Evolutionary conservation across 2,329 filamentous ascomycete species (phyloP).

Genomic region (Arthrobotrys megalospora): DNA sequence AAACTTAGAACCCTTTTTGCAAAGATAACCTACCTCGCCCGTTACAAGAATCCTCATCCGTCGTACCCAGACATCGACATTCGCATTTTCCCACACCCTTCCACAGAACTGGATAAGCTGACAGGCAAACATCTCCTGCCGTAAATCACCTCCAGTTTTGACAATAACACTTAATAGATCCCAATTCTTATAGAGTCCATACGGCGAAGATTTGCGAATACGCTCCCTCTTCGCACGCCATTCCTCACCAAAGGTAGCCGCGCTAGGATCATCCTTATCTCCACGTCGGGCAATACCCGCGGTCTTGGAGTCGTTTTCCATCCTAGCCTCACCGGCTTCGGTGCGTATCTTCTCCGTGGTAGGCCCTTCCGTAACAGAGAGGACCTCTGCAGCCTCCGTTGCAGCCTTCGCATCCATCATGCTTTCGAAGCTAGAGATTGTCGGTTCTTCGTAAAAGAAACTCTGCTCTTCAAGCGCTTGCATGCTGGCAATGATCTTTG

Average conservation of each 20-base stretch:
- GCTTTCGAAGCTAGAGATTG: slow-evolving; percentile 80
- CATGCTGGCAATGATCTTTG: slow-evolving; percentile 92
- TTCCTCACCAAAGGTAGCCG: slow-evolving; percentile 87
- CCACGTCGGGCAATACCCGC: slow-evolving; percentile 84
- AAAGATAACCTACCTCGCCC: slow-evolving; percentile 72
- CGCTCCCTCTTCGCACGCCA: slow-evolving; percentile 88
- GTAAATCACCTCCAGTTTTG: slow-evolving; percentile 85
- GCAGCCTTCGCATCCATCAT: slow-evolving; percentile 82
- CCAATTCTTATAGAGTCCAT: slow-evolving; percentile 92
- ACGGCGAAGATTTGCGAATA: slow-evolving; percentile 85
- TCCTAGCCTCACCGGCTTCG: slow-evolving; percentile 82
- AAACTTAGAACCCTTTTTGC: background rate
- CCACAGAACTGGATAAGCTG: slow-evolving; percentile 86
- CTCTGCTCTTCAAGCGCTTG: slow-evolving; percentile 88
- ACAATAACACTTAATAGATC: slow-evolving; percentile 89
- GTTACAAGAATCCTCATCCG: slow-evolving; percentile 89
- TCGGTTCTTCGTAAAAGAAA: slow-evolving; percentile 78
- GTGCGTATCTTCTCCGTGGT: slow-evolving; percentile 72
- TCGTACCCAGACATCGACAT: slow-evolving; percentile 87
- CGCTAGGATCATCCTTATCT: slow-evolving; percentile 87
- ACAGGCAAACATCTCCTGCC: slow-evolving; percentile 88
- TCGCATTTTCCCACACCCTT: slow-evolving; percentile 83
- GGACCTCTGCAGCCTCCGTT: slow-evolving; percentile 71
- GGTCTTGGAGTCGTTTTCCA: slow-evolving; percentile 92
- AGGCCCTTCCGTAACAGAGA: slow-evolving; percentile 68